phyloP scores from a whole-genome alignment of 495 filamentous ascomycete species.

The Penicillium cosmopolitanum region DNA sequence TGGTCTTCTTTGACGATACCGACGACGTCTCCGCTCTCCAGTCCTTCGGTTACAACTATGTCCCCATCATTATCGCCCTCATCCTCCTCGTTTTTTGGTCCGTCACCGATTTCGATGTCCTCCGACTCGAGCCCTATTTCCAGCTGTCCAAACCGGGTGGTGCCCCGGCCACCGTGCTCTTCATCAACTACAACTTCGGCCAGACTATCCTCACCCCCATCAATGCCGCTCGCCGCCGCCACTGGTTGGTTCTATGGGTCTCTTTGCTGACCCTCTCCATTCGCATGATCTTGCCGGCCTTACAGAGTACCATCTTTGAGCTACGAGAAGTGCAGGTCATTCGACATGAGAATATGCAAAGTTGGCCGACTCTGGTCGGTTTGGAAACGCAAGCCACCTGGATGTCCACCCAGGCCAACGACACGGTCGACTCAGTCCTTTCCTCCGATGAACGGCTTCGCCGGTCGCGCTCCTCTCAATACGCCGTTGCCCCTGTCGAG shows the following conservation, averaged over 20 bases:
- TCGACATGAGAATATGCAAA: constrained; percentile 31
- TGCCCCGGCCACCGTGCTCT: constrained; percentile 39
- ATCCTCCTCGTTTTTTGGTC: constrained; percentile 42
- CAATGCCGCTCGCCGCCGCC: constrained; percentile 37
- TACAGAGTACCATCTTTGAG: constrained; percentile 43
- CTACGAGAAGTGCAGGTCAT: constrained; percentile 35
- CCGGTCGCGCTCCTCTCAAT: constrained; percentile 35
- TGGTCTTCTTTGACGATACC: constrained; percentile 39
- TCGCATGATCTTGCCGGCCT: constrained; percentile 42
- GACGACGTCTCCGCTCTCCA: constrained; percentile 36
- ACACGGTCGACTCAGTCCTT: constrained; percentile 29
- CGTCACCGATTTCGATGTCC: constrained; percentile 47
- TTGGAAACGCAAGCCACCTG: constrained; percentile 37
- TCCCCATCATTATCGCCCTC: constrained; percentile 43
- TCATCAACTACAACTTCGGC: constrained; percentile 51
- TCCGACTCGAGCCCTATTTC: constrained; percentile 48
- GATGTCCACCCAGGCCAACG: constrained; percentile 40
- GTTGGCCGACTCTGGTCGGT: constrained; percentile 39
- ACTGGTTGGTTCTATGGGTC: constrained; percentile 43
- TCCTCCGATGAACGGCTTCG: constrained; percentile 22
- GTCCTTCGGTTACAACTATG: constrained; percentile 45
- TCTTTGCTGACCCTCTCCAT: constrained; percentile 41
- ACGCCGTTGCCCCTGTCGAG: constrained; percentile 43
- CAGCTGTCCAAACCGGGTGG: constrained; percentile 42
- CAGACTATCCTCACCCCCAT: constrained; percentile 46